A percentile compares a stretch with the other conserved stretches of the same genome.
Evolutionary conservation across 768 basidiomycete genomes (phyloP).

Genomic region (Phlebiopsis flavidoalba): DNA sequence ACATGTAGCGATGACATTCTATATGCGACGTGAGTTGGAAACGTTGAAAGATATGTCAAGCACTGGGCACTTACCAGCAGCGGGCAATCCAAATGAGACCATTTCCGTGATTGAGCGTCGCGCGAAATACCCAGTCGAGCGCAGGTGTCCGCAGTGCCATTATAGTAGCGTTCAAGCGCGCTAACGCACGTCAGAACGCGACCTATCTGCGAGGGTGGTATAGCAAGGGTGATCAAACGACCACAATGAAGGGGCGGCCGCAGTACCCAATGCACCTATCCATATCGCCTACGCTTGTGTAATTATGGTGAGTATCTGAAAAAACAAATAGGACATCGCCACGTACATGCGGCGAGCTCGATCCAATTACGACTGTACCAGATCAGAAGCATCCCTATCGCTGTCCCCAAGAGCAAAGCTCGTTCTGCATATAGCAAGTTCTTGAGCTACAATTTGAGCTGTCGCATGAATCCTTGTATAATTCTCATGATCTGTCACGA

Average conservation of each 20-base stretch:
- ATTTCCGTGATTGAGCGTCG: background rate
- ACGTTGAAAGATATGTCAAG: background rate
- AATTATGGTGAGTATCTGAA: background rate
- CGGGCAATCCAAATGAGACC: background rate
- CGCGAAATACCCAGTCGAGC: background rate
- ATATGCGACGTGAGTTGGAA: background rate
- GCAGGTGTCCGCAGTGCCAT: conserved; percentile 1
- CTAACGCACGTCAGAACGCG: conserved; percentile 1
- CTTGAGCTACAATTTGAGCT: background rate
- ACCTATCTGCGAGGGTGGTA: background rate
- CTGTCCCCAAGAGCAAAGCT: background rate
- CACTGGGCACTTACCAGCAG: background rate
- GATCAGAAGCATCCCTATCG: background rate
- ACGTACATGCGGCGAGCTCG: background rate
- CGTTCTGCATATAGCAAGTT: background rate
- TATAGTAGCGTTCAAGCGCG: background rate
- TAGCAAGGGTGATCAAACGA: conserved; percentile 3
- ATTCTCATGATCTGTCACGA: too few relatives aligned
- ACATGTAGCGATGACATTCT: background rate
- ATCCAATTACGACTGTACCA: background rate
- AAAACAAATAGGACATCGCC: too few relatives aligned
- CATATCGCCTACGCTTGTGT: background rate
- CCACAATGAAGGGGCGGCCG: background rate
- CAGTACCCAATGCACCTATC: background rate
- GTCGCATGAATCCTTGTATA: background rate